Conservation (phyloP, 2,329 filamentous ascomycete species). For the Apiospora pterosperma region DNA sequence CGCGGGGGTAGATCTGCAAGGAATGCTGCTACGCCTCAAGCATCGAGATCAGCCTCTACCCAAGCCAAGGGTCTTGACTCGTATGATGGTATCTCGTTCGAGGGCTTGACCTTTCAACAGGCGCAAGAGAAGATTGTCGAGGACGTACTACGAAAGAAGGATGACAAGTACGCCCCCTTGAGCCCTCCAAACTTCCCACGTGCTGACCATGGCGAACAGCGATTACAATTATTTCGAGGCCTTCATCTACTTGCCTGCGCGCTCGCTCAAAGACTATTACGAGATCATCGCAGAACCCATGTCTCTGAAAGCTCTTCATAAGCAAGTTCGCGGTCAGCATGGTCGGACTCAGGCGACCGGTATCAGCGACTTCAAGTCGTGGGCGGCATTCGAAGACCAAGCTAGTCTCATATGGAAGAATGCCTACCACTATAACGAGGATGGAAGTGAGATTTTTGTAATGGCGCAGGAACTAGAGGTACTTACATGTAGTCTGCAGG, state of each 20-base stretch:
- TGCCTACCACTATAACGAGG: slow-evolving; percentile 86
- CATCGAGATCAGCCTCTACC: slow-evolving; percentile 33
- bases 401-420: slow-evolving; percentile 83
- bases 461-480: slow-evolving; percentile 80
- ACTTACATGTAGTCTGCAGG: slow-evolving; percentile 17
- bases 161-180: slow-evolving; percentile 53
- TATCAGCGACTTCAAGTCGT: slow-evolving; percentile 70
- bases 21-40: slow-evolving; percentile 28
- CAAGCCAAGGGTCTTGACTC: slow-evolving; percentile 41
- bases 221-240: slow-evolving; percentile 68
- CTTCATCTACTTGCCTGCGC: slow-evolving; percentile 75
- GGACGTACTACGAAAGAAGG: slow-evolving; percentile 66
- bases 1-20: slow-evolving; percentile 30
- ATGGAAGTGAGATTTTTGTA: slow-evolving; percentile 79
- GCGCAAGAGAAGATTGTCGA: slow-evolving; percentile 83
- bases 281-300: slow-evolving; percentile 77
- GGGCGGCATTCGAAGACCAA: slow-evolving; percentile 78
- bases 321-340: slow-evolving; percentile 70
- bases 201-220: slow-evolving; percentile 42
- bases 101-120: slow-evolving; percentile 74
- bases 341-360: slow-evolving; percentile 64
- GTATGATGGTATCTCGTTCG: slow-evolving; percentile 58
- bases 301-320: slow-evolving; percentile 74
- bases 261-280: slow-evolving; percentile 81
- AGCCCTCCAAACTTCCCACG: slow-evolving; percentile 2